Evolutionary conservation across 495 filamentous ascomycete genomes (phyloP).

Genomic region (Trichoderma asperelloides): DNA sequence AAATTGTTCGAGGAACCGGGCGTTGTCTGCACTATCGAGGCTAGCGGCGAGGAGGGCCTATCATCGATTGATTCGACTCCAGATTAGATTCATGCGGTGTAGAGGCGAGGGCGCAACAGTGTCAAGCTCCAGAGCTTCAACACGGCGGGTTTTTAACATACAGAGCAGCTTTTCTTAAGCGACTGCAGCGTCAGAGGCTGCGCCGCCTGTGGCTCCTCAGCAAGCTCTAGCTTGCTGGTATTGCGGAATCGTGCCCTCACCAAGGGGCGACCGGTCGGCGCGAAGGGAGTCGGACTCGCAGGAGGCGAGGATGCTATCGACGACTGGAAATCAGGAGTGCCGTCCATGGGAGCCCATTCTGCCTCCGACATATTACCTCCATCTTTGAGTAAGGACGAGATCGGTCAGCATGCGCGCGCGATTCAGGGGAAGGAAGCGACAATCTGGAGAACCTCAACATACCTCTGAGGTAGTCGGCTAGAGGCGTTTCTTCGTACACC

Average conservation of each 20-base stretch:
- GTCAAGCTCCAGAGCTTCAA: not conserved
- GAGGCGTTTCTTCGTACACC: constrained; percentile 80
- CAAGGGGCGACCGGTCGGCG: constrained; percentile 61
- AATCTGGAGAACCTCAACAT: not conserved
- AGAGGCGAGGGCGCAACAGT: constrained; percentile 12
- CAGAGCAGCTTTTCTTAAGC: constrained; percentile 53
- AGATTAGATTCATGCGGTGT: constrained; percentile 20
- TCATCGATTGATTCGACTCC: constrained; percentile 16
- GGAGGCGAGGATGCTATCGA: constrained; percentile 33
- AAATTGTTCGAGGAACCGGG: constrained; percentile 87
- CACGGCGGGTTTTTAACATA: constrained; percentile 25
- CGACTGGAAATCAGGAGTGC: constrained; percentile 34
- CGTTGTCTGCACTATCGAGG: constrained; percentile 72
- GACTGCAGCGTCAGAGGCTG: constrained; percentile 39
- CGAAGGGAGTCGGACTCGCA: constrained; percentile 52
- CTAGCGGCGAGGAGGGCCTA: constrained; percentile 57
- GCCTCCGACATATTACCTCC: constrained; percentile 31
- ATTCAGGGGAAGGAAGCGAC: not conserved
- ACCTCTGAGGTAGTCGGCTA: constrained; percentile 69
- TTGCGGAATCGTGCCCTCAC: constrained; percentile 57
- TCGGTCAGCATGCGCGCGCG: not conserved
- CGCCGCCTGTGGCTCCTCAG: constrained; percentile 49
- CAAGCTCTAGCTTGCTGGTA: constrained; percentile 46
- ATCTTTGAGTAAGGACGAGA: constrained; percentile 18
- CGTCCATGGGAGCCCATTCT: constrained; percentile 26